Conservation (phyloP, 495 filamentous ascomycete species). For the Aspergillus bertholletiae region DNA sequence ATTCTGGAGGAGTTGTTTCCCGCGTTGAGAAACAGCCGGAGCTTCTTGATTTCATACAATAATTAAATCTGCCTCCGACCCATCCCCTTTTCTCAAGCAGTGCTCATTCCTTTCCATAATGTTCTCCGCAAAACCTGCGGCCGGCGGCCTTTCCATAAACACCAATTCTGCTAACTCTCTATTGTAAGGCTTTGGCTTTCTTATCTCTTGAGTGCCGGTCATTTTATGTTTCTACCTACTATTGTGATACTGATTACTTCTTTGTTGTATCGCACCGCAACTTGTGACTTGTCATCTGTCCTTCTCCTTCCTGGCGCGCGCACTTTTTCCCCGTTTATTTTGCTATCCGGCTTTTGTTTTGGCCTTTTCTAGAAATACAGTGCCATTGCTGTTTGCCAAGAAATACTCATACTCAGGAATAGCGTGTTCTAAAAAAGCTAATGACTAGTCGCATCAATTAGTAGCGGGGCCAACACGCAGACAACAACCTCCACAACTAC, state of each 20-base stretch:
- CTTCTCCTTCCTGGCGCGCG: too few species aligned
- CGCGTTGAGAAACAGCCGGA: too few species aligned
- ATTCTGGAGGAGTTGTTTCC: background rate
- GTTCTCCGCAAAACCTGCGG: slow-evolving; percentile 62
- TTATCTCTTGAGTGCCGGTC: background rate
- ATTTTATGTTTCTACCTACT: background rate
- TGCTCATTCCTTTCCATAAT: slow-evolving; percentile 24
- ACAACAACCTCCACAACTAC: slow-evolving; percentile 25
- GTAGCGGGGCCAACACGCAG: slow-evolving; percentile 26
- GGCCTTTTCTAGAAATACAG: too few species aligned
- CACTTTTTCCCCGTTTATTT: too few species aligned
- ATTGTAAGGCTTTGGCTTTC: slow-evolving; percentile 49
- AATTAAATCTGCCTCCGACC: background rate
- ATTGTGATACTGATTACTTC: background rate
- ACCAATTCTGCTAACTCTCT: slow-evolving; percentile 70
- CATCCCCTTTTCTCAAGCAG: background rate
- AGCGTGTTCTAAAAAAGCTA: background rate
- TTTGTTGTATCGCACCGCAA: background rate
- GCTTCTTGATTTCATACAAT: background rate
- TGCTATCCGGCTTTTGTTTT: too few species aligned
- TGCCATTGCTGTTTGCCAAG: background rate
- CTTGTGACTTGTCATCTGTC: too few species aligned
- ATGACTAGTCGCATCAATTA: slow-evolving; percentile 3
- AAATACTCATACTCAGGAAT: too few species aligned
- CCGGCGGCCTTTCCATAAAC: slow-evolving; percentile 66